These are phyloP conservation scores for Prunus kanzakura DNA, from an alignment of 306 rosid species.

Conservation along the genomic window DNA sequence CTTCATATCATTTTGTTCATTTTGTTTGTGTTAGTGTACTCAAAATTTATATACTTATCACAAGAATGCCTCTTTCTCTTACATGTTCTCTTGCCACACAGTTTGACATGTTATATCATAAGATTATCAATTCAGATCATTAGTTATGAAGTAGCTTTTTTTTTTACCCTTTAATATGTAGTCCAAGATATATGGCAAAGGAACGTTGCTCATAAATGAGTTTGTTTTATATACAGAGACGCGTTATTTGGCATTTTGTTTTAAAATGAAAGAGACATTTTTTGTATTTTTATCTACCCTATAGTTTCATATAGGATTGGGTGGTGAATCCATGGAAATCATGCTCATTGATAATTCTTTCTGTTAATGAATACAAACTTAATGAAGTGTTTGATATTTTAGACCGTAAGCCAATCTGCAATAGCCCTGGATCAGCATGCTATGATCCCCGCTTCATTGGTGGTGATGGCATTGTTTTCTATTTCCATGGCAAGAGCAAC, in stretches of 20 bases:
- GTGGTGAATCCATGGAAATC: too few species aligned
- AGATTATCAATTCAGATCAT: background rate
- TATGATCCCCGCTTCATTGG: constrained; percentile 49
- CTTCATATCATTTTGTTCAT: background rate
- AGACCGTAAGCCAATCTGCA: constrained; percentile 45
- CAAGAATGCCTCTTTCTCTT: too few species aligned
- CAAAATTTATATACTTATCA: background rate
- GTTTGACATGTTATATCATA: too few species aligned
- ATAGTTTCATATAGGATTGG: too few species aligned
- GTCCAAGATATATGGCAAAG: too few species aligned
- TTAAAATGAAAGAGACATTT: too few species aligned
- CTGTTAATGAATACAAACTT: background rate
- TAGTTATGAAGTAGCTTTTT: background rate
- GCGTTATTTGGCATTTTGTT: too few species aligned
- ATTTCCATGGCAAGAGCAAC: constrained; percentile 47
- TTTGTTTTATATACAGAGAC: too few species aligned
- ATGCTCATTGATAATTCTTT: background rate
- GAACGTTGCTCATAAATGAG: too few species aligned
- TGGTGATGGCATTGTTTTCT: constrained; percentile 49
- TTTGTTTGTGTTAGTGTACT: background rate
- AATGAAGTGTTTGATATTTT: background rate
- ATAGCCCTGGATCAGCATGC: constrained; percentile 53
- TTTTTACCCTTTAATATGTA: too few species aligned
- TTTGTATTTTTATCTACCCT: too few species aligned
- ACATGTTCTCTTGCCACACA: too few species aligned